These are phyloP conservation scores for Antitrichia curtipendula DNA, from an alignment of 225 moss, liverwort and hornwort genomes.

Conservation along the genomic window DNA sequence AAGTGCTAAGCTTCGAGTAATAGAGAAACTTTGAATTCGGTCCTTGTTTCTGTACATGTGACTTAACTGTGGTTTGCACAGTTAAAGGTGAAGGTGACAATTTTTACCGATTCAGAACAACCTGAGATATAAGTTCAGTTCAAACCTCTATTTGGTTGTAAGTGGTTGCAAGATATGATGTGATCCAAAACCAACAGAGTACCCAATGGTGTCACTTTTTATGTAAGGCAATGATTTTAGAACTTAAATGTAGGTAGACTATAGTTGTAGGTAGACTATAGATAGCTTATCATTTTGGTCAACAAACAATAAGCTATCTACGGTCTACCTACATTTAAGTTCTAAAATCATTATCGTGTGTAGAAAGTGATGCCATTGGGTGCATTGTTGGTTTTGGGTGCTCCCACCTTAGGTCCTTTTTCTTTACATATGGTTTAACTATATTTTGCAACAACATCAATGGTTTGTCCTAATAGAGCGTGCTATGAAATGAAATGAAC, in stretches of 20 bases:
- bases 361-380: too few species aligned
- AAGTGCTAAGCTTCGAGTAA: conserved; percentile 86
- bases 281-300: too few species aligned
- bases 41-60: neutral
- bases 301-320: too few species aligned
- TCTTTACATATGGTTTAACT: neutral
- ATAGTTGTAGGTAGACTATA: too few species aligned
- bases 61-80: neutral
- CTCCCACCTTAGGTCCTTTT: too few species aligned
- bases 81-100: neutral
- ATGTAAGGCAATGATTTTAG: too few species aligned
- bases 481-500: neutral
- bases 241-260: too few species aligned
- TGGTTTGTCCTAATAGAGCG: neutral
- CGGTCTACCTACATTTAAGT: too few species aligned
- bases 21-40: conserved; percentile 40
- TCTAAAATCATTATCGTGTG: too few species aligned
- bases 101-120: neutral
- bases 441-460: neutral
- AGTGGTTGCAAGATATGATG: neutral
- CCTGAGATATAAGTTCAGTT: neutral
- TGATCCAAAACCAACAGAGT: too few species aligned
- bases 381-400: too few species aligned
- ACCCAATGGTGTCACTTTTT: too few species aligned
- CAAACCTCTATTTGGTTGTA: neutral